Percentiles rank a stretch among this genome's conserved stretches.
Conservation (phyloP, 108 stramenopile species). For the Mayamaea pseudoterrestris region DNA sequence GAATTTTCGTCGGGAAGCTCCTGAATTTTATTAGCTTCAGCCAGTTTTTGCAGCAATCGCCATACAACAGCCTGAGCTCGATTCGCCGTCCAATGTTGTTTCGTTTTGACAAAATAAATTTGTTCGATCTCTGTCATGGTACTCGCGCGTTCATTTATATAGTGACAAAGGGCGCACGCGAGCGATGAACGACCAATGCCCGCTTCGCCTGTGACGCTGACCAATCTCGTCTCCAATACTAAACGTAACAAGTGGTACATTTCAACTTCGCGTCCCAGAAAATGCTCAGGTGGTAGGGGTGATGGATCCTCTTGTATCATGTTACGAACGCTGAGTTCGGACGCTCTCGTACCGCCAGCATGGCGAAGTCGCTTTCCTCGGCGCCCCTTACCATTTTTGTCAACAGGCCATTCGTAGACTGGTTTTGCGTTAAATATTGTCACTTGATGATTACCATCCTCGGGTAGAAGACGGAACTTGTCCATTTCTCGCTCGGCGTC, state of each 20-base stretch:
- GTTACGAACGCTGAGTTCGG: constrained; percentile 31
- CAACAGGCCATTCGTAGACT: constrained; percentile 43
- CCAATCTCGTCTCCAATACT: constrained; percentile 40
- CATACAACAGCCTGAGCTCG: constrained; percentile 19
- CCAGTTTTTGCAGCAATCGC: constrained; percentile 31
- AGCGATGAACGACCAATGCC: constrained; percentile 72
- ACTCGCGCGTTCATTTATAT: constrained; percentile 58
- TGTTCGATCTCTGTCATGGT: constrained; percentile 33
- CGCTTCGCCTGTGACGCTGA: constrained; percentile 45
- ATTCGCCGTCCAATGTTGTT: constrained; percentile 18
- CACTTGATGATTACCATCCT: constrained; percentile 72
- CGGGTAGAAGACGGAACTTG: constrained; percentile 74
- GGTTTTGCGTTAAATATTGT: constrained; percentile 57
- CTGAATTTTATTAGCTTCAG: constrained; percentile 18
- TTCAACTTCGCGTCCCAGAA: constrained; percentile 71
- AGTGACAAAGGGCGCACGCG: constrained; percentile 56
- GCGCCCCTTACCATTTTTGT: neutral
- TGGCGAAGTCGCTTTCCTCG: constrained; percentile 4
- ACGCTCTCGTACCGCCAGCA: constrained; percentile 10
- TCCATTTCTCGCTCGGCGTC: constrained; percentile 50
- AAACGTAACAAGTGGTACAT: constrained; percentile 53
- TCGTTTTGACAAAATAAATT: constrained; percentile 47
- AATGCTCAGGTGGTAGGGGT: constrained; percentile 70
- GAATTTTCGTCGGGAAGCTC: constrained; percentile 16
- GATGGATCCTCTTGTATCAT: constrained; percentile 53